Evolutionary conservation across 2,329 filamentous ascomycete genomes (phyloP).

Genomic region (Alternaria rosae): DNA sequence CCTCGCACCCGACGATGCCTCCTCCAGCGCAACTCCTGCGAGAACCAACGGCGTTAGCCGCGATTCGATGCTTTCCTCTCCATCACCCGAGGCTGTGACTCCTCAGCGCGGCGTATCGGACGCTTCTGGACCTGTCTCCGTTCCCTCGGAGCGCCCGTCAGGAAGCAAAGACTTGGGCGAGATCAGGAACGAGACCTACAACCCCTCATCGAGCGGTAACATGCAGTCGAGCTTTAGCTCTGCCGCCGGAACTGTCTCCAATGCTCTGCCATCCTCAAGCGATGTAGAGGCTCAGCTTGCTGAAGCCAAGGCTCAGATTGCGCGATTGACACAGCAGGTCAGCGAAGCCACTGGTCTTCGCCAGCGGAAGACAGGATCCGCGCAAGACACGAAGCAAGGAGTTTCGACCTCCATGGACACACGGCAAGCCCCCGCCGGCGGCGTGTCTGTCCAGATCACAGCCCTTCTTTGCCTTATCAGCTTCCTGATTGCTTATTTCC

Average conservation of each 20-base stretch:
- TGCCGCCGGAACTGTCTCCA: constrained; percentile 60
- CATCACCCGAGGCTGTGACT: constrained; percentile 59
- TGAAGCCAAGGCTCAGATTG: constrained; percentile 77
- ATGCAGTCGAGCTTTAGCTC: constrained; percentile 51
- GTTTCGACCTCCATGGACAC: constrained; percentile 60
- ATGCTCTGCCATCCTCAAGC: constrained; percentile 59
- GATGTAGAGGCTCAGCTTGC: constrained; percentile 77
- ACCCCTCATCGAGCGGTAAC: constrained; percentile 47
- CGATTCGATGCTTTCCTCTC: constrained; percentile 57
- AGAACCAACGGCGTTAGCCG: constrained; percentile 46
- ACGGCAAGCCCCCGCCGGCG: constrained; percentile 66
- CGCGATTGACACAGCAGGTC: constrained; percentile 68
- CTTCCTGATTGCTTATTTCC: constrained; percentile 94
- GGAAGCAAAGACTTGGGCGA: constrained; percentile 53
- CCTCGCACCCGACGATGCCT: constrained; percentile 67
- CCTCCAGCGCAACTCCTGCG: constrained; percentile 41
- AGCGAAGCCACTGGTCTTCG: constrained; percentile 68
- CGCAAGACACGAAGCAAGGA: constrained; percentile 60
- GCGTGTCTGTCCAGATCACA: constrained; percentile 86
- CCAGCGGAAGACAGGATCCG: constrained; percentile 74
- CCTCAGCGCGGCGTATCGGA: constrained; percentile 50
- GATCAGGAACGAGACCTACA: constrained; percentile 50
- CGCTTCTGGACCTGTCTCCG: constrained; percentile 49
- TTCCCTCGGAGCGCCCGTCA: constrained; percentile 48
- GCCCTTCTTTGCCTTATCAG: constrained; percentile 85